Conservation (phyloP, 352 stramenopile species). For the Globisporangium nodosum region DNA sequence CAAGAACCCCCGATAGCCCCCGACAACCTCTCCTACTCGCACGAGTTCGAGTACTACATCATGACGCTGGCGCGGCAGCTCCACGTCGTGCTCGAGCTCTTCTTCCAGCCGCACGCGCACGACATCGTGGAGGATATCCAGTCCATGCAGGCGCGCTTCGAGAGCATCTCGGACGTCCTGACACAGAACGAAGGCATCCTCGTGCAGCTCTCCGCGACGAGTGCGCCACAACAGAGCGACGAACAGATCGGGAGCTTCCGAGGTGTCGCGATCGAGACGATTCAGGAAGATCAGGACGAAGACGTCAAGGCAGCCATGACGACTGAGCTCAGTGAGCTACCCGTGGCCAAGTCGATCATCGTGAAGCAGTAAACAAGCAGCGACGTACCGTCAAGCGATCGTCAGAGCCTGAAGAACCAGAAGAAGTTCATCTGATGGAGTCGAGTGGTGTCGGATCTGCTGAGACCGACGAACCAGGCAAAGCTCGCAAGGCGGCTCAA, state of each 20-base stretch:
- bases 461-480: too few relatives aligned
- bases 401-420: too few relatives aligned
- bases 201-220: conserved; percentile 26
- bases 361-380: neutral
- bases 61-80: conserved; percentile 54
- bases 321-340: neutral
- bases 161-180: conserved; percentile 47
- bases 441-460: too few relatives aligned
- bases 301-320: neutral
- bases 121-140: conserved; percentile 26
- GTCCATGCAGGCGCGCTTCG: conserved; percentile 28
- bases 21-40: conserved; percentile 13
- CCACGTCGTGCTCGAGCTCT: conserved; percentile 52
- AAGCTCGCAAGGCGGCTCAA: neutral
- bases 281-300: conserved; percentile 6
- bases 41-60: conserved; percentile 54
- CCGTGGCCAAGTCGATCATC: neutral
- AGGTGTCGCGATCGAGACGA: neutral
- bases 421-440: too few relatives aligned
- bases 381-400: neutral
- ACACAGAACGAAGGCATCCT: conserved; percentile 58
- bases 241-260: neutral
- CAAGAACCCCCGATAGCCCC: neutral
- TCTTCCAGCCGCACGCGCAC: conserved; percentile 37
- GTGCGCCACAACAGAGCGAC: neutral